Conservation (phyloP, 1,139 yeast species). For the Hansenula anomala region DNA sequence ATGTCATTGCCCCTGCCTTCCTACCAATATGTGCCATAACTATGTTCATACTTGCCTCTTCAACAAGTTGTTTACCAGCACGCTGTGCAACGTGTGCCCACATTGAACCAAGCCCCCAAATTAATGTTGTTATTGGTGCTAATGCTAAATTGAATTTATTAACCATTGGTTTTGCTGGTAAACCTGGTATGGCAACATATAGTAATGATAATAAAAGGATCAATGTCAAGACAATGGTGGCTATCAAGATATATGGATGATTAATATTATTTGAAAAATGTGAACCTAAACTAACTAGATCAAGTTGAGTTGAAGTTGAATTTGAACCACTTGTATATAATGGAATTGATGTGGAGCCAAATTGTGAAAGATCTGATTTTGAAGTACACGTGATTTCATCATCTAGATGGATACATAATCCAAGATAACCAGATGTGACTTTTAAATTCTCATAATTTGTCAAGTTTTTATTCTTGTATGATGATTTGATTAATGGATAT, state of each 20-base stretch:
- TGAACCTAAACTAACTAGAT: slow-evolving; percentile 37
- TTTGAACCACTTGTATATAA: slow-evolving; percentile 27
- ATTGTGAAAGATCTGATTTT: slow-evolving; percentile 23
- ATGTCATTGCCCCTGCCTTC: slow-evolving; percentile 55
- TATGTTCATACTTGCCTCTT: slow-evolving; percentile 48
- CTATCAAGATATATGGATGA: slow-evolving; percentile 51
- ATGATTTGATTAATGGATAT: slow-evolving; percentile 30
- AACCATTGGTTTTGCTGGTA: slow-evolving; percentile 37
- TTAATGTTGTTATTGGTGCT: slow-evolving; percentile 34
- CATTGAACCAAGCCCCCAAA: slow-evolving; percentile 72
- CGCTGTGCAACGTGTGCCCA: slow-evolving; percentile 58
- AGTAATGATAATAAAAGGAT: slow-evolving; percentile 35
- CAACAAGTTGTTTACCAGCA: slow-evolving; percentile 39
- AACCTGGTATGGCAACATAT: slow-evolving; percentile 42
- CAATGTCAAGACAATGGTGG: slow-evolving; percentile 41
- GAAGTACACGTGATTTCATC: slow-evolving; percentile 30
- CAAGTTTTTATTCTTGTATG: slow-evolving; percentile 25
- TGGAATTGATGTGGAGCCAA: slow-evolving; percentile 28
- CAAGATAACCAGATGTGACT: slow-evolving; percentile 46
- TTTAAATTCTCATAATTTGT: slow-evolving; percentile 29
- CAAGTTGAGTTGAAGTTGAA: slow-evolving; percentile 28
- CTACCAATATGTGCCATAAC: slow-evolving; percentile 42
- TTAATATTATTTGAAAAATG: slow-evolving; percentile 40
- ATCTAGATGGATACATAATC: slow-evolving; percentile 38
- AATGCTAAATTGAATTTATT: slow-evolving; percentile 32